phyloP scores from a whole-genome alignment of 2,329 filamentous ascomycete genomes.

The Zymoseptoria passerinii region DNA sequence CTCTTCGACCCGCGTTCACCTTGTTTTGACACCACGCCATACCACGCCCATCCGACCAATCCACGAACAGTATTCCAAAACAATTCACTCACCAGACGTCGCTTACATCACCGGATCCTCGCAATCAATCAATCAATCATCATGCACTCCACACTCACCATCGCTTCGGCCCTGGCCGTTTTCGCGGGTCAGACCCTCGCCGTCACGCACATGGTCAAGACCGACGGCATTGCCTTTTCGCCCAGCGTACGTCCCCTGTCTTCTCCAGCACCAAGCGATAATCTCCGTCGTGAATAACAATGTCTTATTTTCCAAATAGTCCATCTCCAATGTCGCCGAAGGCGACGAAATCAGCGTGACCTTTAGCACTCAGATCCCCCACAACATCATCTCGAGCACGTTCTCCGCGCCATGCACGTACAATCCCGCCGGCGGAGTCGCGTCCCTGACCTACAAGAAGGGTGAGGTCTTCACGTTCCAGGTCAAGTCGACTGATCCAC shows the following conservation, averaged over 20 bases:
- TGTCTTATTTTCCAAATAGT: not conserved
- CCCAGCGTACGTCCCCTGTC: not conserved
- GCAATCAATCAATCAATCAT: too few species aligned
- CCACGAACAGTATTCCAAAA: not conserved
- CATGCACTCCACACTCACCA: slow-evolving; percentile 5
- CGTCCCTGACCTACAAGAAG: slow-evolving; percentile 2
- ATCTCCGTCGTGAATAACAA: not conserved
- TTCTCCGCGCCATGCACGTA: slow-evolving; percentile 3
- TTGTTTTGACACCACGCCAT: not conserved
- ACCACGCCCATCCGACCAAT: slow-evolving; percentile 3
- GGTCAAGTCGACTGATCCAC: slow-evolving; percentile 6
- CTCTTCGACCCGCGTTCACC: not conserved
- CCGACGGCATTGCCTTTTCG: slow-evolving; percentile 1
- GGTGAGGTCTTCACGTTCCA: slow-evolving; percentile 4
- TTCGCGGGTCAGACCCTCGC: slow-evolving; percentile 1
- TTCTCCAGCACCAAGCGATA: too few species aligned
- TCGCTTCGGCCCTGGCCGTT: slow-evolving; percentile 2
- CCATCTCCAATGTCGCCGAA: slow-evolving; percentile 1
- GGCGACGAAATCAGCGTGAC: slow-evolving; percentile 4
- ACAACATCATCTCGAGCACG: slow-evolving; percentile 4
- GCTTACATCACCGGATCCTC: not conserved
- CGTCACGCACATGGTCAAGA: slow-evolving; percentile 2
- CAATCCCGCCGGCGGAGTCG: slow-evolving; percentile 1
- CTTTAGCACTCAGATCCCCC: slow-evolving; percentile 1
- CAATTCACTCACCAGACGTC: not conserved